Conservation (phyloP, 1,284 basidiomycete genomes). For the Cutaneotrichosporon daszewskae region DNA sequence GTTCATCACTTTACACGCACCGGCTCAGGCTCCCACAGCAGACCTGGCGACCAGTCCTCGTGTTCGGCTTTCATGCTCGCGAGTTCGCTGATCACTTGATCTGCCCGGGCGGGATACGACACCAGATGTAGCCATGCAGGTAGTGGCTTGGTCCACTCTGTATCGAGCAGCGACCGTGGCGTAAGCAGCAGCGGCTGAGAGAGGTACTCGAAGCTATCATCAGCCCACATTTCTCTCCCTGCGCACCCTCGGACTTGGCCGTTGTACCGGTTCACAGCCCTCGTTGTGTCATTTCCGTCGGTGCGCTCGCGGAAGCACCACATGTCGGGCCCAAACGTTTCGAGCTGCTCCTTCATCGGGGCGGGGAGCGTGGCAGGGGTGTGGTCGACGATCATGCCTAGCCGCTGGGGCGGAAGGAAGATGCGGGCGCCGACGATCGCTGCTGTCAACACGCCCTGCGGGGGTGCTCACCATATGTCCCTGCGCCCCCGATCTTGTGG, state of each 20-base stretch:
- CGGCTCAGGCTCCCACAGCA: constrained; percentile 41
- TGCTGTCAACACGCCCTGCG: constrained; percentile 6
- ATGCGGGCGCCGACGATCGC: constrained; percentile 41
- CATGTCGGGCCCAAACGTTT: constrained; percentile 34
- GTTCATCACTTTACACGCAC: constrained; percentile 12
- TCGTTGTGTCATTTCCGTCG: constrained; percentile 33
- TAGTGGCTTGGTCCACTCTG: constrained; percentile 11
- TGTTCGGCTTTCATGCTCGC: constrained; percentile 7
- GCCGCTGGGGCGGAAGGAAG: constrained; percentile 29
- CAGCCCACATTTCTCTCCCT: no score
- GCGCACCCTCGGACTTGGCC: constrained; percentile 34
- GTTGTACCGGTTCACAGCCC: constrained; percentile 37
- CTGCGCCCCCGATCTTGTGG: constrained; percentile 42
- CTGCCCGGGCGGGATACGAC: constrained; percentile 23
- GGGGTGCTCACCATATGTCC: constrained; percentile 38
- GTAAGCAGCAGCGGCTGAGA: constrained; percentile 23
- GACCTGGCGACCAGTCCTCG: constrained; percentile 19
- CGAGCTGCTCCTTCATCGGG: constrained; percentile 23
- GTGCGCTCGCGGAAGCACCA: constrained; percentile 29
- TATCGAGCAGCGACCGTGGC: constrained; percentile 20
- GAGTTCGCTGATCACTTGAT: constrained; percentile 20
- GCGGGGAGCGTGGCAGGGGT: constrained; percentile 24
- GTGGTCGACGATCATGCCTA: constrained; percentile 42
- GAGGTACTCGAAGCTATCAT: constrained; percentile 41
- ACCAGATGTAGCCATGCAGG: constrained; percentile 34